Evolutionary conservation across 805 yeast genomes (phyloP), one percentile per base, ranked within the genome.

Genomic region (Pichia deserticola): DNA sequence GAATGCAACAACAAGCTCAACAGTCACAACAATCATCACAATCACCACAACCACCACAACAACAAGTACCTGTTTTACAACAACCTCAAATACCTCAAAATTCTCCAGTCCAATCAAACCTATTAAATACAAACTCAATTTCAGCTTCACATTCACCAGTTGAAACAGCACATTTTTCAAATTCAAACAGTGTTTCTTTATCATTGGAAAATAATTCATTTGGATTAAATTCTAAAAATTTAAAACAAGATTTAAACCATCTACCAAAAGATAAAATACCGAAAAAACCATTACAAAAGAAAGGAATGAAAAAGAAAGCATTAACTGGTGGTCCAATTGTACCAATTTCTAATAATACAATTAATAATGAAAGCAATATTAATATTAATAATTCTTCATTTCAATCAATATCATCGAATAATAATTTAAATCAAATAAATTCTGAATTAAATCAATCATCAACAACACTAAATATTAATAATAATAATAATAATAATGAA

Each of bases 301-400:
- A 46, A 33, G 44, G 52, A 27, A 32, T 51, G 52, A 45, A 48
- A 15, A 48, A 51, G 47, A 48, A 44, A 25, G 49, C 44, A 2
- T 15, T 49, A 13, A 30, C 44, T 7, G 49, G 44, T 2, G 51
- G 33, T 5, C 42, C 36, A 25, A 34, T 9, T 34, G 36, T 40
- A 6, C 27, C 42, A 11, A 12, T 39, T 37, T 28, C 37, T 20
- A 41, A 80, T 0, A 51, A 67, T 3, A 83, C 82, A 51, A 66
- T 79, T 11, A 32, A 32, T 32, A 9, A 8, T 32, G 34, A 32
- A 3, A 32, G 4, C 3, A 32, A 8, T 9, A 32, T 3, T 11
- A 12, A 3, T 7, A 15, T 12, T 12, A 29, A 20, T 20, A 20
- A 20, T 20, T 3, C 20, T 20, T 20, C 20, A 20, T 20, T 20